phyloP scores from a whole-genome alignment of 116 monocot genomes.

The Cymodocea nodosa region DNA sequence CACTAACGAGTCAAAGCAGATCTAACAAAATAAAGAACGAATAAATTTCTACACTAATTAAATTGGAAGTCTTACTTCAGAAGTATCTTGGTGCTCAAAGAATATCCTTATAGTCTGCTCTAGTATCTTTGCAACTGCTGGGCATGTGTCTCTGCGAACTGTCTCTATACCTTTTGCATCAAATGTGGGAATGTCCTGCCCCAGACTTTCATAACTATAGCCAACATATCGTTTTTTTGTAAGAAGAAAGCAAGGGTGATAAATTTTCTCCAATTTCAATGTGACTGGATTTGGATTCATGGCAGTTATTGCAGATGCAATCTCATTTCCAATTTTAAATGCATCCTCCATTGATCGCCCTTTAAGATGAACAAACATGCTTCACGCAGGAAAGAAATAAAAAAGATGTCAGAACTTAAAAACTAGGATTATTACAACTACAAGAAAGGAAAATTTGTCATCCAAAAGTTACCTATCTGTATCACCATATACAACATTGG shows the following conservation, averaged over 20 bases:
- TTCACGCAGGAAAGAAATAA: constrained; percentile 12
- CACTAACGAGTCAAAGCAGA: not conserved
- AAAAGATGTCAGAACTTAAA: constrained; percentile 28
- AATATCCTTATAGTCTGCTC: constrained; percentile 70
- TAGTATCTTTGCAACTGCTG: constrained; percentile 81
- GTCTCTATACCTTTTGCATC: constrained; percentile 99
- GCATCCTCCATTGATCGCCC: constrained; percentile 65
- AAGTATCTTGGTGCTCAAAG: constrained; percentile 64
- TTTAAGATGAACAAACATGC: constrained; percentile 96
- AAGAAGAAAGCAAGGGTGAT: constrained; percentile 86
- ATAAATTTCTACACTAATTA: not conserved
- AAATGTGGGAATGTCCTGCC: constrained; percentile 58
- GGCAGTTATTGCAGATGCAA: constrained; percentile 64
- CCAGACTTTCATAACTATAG: constrained; percentile 76
- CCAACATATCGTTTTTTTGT: constrained; percentile 99
- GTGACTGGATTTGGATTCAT: constrained; percentile 90
- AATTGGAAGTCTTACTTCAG: constrained; percentile 22
- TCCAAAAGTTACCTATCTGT: constrained; percentile 68
- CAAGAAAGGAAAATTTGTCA: constrained; percentile 1
- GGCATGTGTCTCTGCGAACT: constrained; percentile 87
- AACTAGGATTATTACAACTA: constrained; percentile 2
- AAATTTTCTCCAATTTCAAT: constrained; percentile 90
- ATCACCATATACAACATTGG: constrained; percentile 93
- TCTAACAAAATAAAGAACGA: not conserved
- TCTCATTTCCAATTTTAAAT: constrained; percentile 91